Evolutionary conservation across 2,329 filamentous ascomycete genomes (phyloP), one percentile per base, ranked within the genome.

Genomic region (Phialocephala subalpina): DNA sequence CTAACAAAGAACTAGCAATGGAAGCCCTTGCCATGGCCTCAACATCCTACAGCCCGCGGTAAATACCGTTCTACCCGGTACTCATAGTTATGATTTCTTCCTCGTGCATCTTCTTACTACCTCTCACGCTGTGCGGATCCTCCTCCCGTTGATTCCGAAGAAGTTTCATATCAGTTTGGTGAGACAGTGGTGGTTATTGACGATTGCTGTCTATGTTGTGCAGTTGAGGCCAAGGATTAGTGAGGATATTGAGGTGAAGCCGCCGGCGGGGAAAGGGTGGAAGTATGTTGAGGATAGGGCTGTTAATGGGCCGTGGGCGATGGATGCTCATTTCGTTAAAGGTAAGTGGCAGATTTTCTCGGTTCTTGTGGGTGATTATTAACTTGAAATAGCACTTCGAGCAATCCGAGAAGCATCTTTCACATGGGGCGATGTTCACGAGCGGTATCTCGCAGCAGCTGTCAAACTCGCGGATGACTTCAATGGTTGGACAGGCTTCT

Each of bases 131-230:
- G 87, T 97, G 14, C 87, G 96, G n/a, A 87, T 97, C 27, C 79
- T 99, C 5, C 82, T 99, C 2, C 93, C 96, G 0, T 78, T 93
- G 40, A 81, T 97, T 12, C 93, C 94, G 0, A 79, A 84, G 16
- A 87, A 88, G 73, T 90, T 90, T 73, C 95, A 97, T 72, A 77
- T 93, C 55, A 82, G 82, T 25, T 81, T 99, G 4, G 83, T 98
- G 9, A 84, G 92, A 45, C 90, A 97, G 77, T 98, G 96, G 94
- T 97, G 93, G 92, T 81, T 99, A 5, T 86, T 97, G 49, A 88
- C 91, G 0, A 78, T 97, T 49, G 86, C 89, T 0, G 86, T 94
- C 12, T 98, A 96, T 76, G 87, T 97, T 61, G 81, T 89, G 1
- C 90, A 92, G 74, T 80, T 91, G 29, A 85, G 95, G 22, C 96